Percentiles rank a stretch among this genome's conserved stretches.
Conservation (phyloP, 179 eudicot species). For the Vitellaria paradoxa region DNA sequence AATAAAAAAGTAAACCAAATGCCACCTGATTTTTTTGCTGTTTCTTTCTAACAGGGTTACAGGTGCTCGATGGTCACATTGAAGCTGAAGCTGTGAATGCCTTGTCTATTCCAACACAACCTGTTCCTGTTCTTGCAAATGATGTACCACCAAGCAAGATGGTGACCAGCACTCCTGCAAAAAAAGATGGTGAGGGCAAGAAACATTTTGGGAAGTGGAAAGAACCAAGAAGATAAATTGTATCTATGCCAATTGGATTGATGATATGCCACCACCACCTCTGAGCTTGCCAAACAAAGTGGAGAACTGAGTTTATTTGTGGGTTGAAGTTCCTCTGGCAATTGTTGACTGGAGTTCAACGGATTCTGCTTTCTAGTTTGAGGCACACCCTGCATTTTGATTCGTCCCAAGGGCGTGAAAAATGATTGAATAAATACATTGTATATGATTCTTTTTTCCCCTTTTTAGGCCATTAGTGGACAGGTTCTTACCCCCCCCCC, state of each 20-base stretch:
- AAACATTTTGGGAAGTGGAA: conserved; percentile 16
- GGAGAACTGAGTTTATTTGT: conserved; percentile 7
- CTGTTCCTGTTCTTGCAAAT: conserved; percentile 8
- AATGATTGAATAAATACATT: not conserved
- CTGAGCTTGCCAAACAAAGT: conserved; percentile 11
- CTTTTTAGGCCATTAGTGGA: not conserved
- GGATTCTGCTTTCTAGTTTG: no score
- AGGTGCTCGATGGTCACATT: conserved; percentile 1
- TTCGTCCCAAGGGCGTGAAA: not conserved
- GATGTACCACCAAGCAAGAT: conserved; percentile 4
- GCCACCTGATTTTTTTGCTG: not conserved
- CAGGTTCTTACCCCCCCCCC: no score
- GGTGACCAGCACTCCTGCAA: not conserved
- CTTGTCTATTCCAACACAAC: not conserved
- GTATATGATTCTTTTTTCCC: not conserved
- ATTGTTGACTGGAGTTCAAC: not conserved
- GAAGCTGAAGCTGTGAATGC: conserved; percentile 17
- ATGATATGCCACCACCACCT: conserved; percentile 13
- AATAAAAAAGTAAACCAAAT: no score
- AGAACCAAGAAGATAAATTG: conserved; percentile 16
- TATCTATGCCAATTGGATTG: conserved; percentile 22
- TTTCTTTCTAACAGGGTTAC: conserved; percentile 11
- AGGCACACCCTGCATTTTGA: not conserved
- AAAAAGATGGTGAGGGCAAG: conserved; percentile 14
- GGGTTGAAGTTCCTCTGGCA: not conserved